These are phyloP conservation scores for Diaporthe vexans DNA, from an alignment of 2,329 filamentous ascomycete genomes.

Conservation along the genomic window DNA sequence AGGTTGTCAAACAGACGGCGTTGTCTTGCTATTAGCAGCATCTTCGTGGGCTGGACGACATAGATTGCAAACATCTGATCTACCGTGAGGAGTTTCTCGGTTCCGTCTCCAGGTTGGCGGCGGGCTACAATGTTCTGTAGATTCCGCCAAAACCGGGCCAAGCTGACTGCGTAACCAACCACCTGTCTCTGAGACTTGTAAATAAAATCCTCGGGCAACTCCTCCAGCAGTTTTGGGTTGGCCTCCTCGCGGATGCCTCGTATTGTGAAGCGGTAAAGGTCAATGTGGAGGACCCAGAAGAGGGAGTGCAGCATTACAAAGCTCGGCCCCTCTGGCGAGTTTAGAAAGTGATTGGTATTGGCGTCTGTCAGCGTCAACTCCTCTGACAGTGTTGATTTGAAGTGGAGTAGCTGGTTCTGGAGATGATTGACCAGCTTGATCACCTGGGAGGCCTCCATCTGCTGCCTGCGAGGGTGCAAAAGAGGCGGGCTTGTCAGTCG, in stretches of 20 bases:
- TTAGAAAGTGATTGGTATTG: constrained; percentile 51
- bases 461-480: constrained; percentile 44
- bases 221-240: constrained; percentile 50
- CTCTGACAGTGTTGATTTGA: constrained; percentile 54
- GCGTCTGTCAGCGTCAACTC: constrained; percentile 52
- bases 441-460: constrained; percentile 54
- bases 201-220: constrained; percentile 54
- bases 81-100: constrained; percentile 39
- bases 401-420: constrained; percentile 55
- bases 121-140: constrained; percentile 50
- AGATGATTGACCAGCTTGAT: constrained; percentile 54
- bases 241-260: constrained; percentile 53
- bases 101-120: constrained; percentile 43
- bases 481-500: constrained; percentile 37
- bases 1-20: constrained; percentile 54
- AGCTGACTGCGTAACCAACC: constrained; percentile 54
- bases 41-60: constrained; percentile 44
- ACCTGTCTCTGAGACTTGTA: constrained; percentile 55
- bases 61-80: constrained; percentile 45
- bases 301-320: constrained; percentile 56
- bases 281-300: constrained; percentile 54
- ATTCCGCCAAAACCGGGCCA: constrained; percentile 54
- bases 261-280: constrained; percentile 56
- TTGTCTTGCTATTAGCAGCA: constrained; percentile 54
- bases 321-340: constrained; percentile 49